phyloP scores from a whole-genome alignment of 2,329 filamentous ascomycete genomes.

The Cercospora sp. region DNA sequence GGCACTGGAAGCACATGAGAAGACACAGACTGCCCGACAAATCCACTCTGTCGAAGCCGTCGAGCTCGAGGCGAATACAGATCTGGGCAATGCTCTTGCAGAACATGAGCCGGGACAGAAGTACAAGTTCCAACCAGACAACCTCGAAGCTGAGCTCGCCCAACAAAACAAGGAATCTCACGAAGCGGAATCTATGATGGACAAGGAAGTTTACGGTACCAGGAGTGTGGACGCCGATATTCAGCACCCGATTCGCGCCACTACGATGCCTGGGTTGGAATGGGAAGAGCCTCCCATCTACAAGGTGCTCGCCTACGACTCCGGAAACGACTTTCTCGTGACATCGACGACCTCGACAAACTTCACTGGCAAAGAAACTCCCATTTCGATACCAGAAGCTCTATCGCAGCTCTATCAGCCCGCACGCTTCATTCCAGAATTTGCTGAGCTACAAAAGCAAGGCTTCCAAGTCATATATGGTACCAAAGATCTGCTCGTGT shows the following conservation, averaged over 20 bases:
- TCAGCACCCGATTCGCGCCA: conserved; percentile 7
- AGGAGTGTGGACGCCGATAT: conserved; percentile 19
- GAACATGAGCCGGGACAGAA: conserved; percentile 29
- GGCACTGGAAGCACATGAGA: conserved; percentile 11
- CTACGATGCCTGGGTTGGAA: not conserved
- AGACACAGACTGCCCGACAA: not conserved
- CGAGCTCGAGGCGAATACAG: conserved; percentile 28
- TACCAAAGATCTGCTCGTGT: conserved; percentile 63
- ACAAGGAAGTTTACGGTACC: conserved; percentile 21
- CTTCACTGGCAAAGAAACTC: conserved; percentile 53
- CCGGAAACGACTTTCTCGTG: conserved; percentile 57
- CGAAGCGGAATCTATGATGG: conserved; percentile 23
- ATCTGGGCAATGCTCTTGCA: conserved; percentile 31
- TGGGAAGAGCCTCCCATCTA: conserved; percentile 50
- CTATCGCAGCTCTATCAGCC: conserved; percentile 63
- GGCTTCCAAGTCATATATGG: conserved; percentile 69
- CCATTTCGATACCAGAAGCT: conserved; percentile 60
- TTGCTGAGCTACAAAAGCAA: conserved; percentile 58
- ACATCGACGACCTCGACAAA: conserved; percentile 58
- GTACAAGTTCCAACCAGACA: conserved; percentile 27
- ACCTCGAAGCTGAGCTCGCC: conserved; percentile 30
- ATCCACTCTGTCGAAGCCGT: conserved; percentile 1
- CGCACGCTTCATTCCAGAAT: conserved; percentile 64
- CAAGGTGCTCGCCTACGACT: conserved; percentile 67
- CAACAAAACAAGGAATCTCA: conserved; percentile 25